Percentiles rank a stretch among this genome's conserved stretches.
phyloP scores from a whole-genome alignment of 148 eudicot species.

The Dianthus caryophyllus region DNA sequence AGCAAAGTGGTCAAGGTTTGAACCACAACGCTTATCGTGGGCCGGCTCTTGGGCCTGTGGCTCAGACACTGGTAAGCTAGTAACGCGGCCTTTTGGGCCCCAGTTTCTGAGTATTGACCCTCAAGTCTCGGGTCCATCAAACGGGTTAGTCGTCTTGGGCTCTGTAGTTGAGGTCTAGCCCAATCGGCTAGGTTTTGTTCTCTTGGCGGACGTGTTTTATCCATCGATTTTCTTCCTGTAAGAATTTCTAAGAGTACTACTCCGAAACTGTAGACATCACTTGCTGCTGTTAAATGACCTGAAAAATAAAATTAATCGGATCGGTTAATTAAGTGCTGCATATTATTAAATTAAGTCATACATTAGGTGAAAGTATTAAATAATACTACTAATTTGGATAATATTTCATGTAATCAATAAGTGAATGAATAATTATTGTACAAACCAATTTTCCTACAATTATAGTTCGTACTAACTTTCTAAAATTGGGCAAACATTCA shows the following conservation, averaged over 20 bases:
- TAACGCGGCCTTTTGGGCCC: slow-evolving; percentile 66
- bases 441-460: too few species aligned
- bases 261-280: slow-evolving; percentile 92
- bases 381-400: neutral
- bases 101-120: slow-evolving; percentile 59
- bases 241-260: slow-evolving; percentile 72
- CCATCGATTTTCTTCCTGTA: slow-evolving; percentile 69
- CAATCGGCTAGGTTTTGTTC: slow-evolving; percentile 76
- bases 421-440: neutral
- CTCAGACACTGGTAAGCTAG: slow-evolving; percentile 75
- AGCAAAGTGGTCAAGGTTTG: slow-evolving; percentile 51
- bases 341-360: neutral
- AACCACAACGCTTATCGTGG: slow-evolving; percentile 55
- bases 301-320: too few species aligned
- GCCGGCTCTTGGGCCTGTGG: slow-evolving; percentile 63
- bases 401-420: neutral
- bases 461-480: too few species aligned
- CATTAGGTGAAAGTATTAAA: neutral
- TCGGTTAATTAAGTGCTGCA: too few species aligned
- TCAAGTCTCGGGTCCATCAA: slow-evolving; percentile 78
- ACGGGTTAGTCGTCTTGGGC: slow-evolving; percentile 44
- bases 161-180: slow-evolving; percentile 62
- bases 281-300: slow-evolving; percentile 82
- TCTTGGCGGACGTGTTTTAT: slow-evolving; percentile 53
- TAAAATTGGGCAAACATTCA: too few species aligned